Evolutionary conservation across 768 basidiomycete genomes (phyloP).

Genomic region (Pleurotus sapidus): DNA sequence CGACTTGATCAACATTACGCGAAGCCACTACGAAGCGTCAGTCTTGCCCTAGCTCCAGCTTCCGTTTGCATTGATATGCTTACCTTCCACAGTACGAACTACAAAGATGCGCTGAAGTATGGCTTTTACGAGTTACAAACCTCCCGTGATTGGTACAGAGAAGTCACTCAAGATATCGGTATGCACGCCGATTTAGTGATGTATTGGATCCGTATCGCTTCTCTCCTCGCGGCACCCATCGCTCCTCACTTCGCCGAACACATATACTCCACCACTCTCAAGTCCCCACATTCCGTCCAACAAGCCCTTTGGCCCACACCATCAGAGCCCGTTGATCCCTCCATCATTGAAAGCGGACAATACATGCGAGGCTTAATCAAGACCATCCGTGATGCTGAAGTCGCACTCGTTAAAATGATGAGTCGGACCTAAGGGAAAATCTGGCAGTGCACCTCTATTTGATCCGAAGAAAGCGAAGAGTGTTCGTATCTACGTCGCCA

Average conservation of each 20-base stretch:
- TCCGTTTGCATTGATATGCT: not conserved
- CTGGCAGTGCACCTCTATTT: conserved; percentile 46
- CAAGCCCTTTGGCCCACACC: conserved; percentile 80
- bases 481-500: conserved; percentile 89
- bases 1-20: conserved; percentile 77
- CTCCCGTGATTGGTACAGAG: conserved; percentile 93
- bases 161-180: conserved; percentile 82
- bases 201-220: conserved; percentile 81
- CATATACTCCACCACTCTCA: conserved; percentile 74
- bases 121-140: conserved; percentile 96
- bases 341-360: conserved; percentile 64
- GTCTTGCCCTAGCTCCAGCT: conserved; percentile 23
- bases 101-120: conserved; percentile 93
- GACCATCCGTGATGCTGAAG: conserved; percentile 87
- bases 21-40: conserved; percentile 79
- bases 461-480: conserved; percentile 86
- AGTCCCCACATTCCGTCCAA: conserved; percentile 76
- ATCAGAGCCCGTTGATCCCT: conserved; percentile 53
- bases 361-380: conserved; percentile 95
- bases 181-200: conserved; percentile 90
- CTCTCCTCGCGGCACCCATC: conserved; percentile 80
- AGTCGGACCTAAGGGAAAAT: conserved; percentile 73
- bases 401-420: conserved; percentile 72
- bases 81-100: conserved; percentile 65
- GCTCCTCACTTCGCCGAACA: conserved; percentile 95